Evolutionary conservation across 371 early-diverging fungal species (phyloP), one percentile per base, ranked within the genome.

Genomic region (Apophysomyces elegans): DNA sequence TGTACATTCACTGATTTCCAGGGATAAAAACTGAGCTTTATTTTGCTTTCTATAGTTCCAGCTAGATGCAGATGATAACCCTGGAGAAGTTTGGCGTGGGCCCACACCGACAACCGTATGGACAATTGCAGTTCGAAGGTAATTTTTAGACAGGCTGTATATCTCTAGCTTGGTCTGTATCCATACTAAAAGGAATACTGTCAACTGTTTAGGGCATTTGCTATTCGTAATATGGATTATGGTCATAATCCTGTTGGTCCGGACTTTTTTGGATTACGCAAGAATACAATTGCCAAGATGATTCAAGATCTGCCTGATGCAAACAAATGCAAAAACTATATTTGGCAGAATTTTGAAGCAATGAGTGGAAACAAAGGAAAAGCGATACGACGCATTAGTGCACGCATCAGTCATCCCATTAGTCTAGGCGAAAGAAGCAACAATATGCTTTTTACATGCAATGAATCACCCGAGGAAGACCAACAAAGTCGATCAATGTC

Each of bases 191-290:
- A 26, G 32, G 3, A 26, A 26, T 35, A 41, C 36, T 21, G 13
- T 16, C 7, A 14, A 38, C 11, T 26, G 16, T 3, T 35, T 57
- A 72, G 77, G 54, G 77, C 77, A 1, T 77, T 77, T 70, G 81
- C 84, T 13, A 84, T 96, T 64, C 87, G 93, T 44, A 88, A 91
- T 56, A 84, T 88, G 46, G 90, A 89, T 38, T 88, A 90, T 66
- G 88, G 90, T 11, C 90, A 90, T 56, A 89, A 90, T 21, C 91
- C 91, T 0, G 91, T 91, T 0, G 96, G 96, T 1, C 95, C 95
- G 4, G 96, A 96, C 59, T 94, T 89, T 66, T 95, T 91, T 80
- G 96, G 95, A 0, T 87, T 95, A 60, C 83, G 95, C 16, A 89
- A 93, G 59, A 92, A 93, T 12, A 92, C 93, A 2, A 91, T 96